Percentiles rank a stretch among this genome's conserved stretches.
Evolutionary conservation across 805 yeast species (phyloP).

Genomic region (Saturnispora serradocipensis): DNA sequence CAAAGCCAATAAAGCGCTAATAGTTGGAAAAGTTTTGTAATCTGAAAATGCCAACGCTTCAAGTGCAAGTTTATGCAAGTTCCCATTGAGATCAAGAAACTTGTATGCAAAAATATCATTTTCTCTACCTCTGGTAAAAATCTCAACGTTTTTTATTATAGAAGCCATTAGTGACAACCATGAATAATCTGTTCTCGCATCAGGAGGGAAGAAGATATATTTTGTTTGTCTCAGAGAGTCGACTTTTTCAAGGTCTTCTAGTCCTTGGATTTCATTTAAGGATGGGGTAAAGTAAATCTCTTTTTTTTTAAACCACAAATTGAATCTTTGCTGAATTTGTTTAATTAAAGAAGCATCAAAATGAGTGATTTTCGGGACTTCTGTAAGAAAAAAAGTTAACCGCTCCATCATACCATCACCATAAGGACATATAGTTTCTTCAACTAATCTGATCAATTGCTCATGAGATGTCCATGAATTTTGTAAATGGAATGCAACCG

Average conservation of each 20-base stretch:
- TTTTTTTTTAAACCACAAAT: conserved; percentile 7
- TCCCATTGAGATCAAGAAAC: background rate
- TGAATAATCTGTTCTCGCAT: conserved; percentile 9
- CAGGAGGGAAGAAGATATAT: conserved; percentile 10
- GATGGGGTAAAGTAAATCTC: background rate
- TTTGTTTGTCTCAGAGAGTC: background rate
- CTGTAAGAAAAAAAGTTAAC: conserved; percentile 11
- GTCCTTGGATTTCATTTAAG: conserved; percentile 1
- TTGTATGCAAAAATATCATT: background rate
- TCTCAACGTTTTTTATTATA: conserved; percentile 9
- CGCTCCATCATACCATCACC: conserved; percentile 16
- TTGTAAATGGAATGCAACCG: background rate
- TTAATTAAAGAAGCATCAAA: conserved; percentile 12
- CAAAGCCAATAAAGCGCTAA: background rate
- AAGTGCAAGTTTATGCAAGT: background rate
- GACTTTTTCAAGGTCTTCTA: background rate
- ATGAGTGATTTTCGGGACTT: conserved; percentile 15
- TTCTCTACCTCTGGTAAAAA: conserved; percentile 7
- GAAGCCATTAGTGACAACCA: conserved; percentile 16
- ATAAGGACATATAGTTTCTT: conserved; percentile 6
- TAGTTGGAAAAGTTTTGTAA: background rate
- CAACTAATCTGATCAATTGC: conserved; percentile 3
- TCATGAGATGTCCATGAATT: background rate
- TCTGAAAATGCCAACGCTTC: background rate
- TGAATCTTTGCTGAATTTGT: conserved; percentile 9